Percentiles rank a stretch among this genome's conserved stretches.
Evolutionary conservation across 768 basidiomycete species (phyloP).

Genomic region (Serendipita indica): DNA sequence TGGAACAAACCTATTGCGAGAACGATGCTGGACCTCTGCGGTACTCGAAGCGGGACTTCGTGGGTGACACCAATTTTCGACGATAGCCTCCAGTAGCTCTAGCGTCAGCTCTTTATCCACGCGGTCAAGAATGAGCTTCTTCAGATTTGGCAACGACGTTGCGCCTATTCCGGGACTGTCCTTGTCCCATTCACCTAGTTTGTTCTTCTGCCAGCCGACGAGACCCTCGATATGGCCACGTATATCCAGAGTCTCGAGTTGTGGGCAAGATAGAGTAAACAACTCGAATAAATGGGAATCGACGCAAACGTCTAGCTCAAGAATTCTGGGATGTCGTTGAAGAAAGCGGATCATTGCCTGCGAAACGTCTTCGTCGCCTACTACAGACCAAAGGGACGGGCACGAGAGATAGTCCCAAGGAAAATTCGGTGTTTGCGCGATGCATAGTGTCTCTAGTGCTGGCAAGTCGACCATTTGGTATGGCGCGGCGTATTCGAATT

Average conservation of each 20-base stretch:
- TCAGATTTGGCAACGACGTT: not conserved
- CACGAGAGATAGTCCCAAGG: not conserved
- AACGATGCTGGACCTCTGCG: not conserved
- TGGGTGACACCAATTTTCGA: not conserved
- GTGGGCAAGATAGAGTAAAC: not conserved
- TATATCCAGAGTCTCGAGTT: not conserved
- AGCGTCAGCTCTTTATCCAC: not conserved
- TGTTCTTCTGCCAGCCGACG: not conserved
- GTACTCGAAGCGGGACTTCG: not conserved
- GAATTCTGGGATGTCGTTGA: not conserved
- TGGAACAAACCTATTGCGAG: not conserved
- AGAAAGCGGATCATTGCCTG: not conserved
- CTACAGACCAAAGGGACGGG: not conserved
- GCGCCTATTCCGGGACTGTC: not conserved
- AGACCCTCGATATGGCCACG: not conserved
- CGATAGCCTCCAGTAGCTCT: not conserved
- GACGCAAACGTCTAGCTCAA: not conserved
- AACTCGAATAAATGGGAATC: not conserved
- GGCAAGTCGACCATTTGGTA: not conserved
- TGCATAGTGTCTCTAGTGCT: not conserved
- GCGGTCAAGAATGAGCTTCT: not conserved
- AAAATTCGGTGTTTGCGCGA: not conserved
- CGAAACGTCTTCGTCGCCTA: not conserved
- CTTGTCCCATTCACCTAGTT: not conserved
- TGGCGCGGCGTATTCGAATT: too few species aligned